Evolutionary conservation across 805 yeast genomes (phyloP).

Genomic region (Candida sakaeoensis): DNA sequence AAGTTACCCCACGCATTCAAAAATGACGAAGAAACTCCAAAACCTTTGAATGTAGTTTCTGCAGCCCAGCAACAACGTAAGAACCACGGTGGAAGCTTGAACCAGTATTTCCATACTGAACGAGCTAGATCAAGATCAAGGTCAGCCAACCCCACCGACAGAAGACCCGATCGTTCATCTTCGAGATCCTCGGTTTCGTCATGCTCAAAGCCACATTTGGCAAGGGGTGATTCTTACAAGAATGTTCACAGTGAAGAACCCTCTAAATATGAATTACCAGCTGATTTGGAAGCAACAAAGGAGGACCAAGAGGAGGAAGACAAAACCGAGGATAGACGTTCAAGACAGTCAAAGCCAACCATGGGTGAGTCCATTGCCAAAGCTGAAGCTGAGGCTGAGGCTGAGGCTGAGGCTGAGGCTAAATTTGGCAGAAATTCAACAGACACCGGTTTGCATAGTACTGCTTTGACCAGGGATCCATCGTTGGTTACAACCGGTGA

Average conservation of each 20-base stretch:
- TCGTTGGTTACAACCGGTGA: conserved; percentile 45
- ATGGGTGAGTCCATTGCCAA: conserved; percentile 45
- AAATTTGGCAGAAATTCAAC: conserved; percentile 18
- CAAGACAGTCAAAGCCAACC: conserved; percentile 39
- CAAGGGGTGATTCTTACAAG: conserved; percentile 75
- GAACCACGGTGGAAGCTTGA: conserved; percentile 15
- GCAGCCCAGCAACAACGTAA: conserved; percentile 9
- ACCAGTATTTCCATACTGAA: conserved; percentile 34
- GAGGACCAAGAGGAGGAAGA: conserved; percentile 20
- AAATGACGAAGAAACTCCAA: not conserved
- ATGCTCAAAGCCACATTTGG: conserved; percentile 54
- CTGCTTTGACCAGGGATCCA: conserved; percentile 24
- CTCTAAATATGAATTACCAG: conserved; percentile 40
- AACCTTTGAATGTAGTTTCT: conserved; percentile 1
- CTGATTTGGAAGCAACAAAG: conserved; percentile 26
- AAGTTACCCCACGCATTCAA: conserved; percentile 18
- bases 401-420: conserved; percentile 43
- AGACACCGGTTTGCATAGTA: conserved; percentile 13
- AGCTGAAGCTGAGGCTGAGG: conserved; percentile 33
- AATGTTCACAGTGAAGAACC: conserved; percentile 48
- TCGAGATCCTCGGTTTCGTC: conserved; percentile 14
- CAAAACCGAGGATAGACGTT: conserved; percentile 34
- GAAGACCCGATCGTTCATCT: conserved; percentile 16
- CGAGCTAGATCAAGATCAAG: conserved; percentile 31
- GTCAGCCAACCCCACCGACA: conserved; percentile 19